Base-by-base conservation (phyloP, 176 grass and related monocot genomes). In the Eremochloa ophiuroides region DNA sequence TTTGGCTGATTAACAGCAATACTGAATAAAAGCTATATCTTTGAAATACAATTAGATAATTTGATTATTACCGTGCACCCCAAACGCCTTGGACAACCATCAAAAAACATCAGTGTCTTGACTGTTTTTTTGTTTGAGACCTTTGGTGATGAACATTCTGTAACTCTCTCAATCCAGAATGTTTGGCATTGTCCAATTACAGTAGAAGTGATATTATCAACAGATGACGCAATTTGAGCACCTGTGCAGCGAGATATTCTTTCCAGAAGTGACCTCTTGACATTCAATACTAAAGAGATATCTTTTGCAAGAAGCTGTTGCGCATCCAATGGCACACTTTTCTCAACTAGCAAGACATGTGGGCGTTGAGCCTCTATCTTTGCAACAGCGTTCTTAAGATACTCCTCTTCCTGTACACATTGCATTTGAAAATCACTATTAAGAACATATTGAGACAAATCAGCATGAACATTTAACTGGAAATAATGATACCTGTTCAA, bases 71-170 rank as follows among this genome's bases (percentile, higher is more conserved):
- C 96, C 93, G 93, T 95, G 91, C 96, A 99, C 68, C 96, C 96
- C 78, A 99, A 83, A 26, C 93, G 91, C 59, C 87, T 95, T 76
- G 96, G 96, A 84, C 96, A 99, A 58, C 96, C 96, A 82, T 99
- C 87, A 88, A 99, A 93, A 74, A 95, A 99, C 96, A 99, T 99
- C 80, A 99, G 86, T 82, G 93, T 99, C 85, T 93, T 99, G 61
- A 80, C 73, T 51, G 84, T 71, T 70, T 95, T 99, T 81, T 88
- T 99, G 62, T 83, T 88, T 40, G 79, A 73, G 46, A 76, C 64
- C 55, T 83, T 89, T 47, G 81, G 76, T 28, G 88, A 84, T 53
- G 67, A 72, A 75, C 71, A 89, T 73, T 93, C 82, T 64, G 84
- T 76, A 70, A 93, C 82, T 51, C 82, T 95, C 80, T 99, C 93